Conservation (phyloP, 768 basidiomycete species). For the Scleroderma citrinum region DNA sequence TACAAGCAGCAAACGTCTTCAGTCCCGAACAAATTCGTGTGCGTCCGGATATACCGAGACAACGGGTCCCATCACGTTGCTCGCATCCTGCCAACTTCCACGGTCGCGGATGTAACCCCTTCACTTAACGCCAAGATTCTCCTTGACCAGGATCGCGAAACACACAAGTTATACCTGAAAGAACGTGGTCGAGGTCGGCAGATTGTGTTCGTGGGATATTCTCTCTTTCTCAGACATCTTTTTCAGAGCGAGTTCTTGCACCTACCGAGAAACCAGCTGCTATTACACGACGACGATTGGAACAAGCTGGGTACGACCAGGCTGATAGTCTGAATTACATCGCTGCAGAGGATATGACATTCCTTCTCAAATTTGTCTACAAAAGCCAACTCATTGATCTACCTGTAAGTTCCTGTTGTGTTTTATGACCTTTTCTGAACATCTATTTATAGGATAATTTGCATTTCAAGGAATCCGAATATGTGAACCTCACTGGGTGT, state of each 20-base stretch:
- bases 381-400: constrained; percentile 68
- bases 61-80: constrained; percentile 71
- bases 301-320: constrained; percentile 84
- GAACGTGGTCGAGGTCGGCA: constrained; percentile 68
- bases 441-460: constrained; percentile 45
- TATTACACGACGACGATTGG: constrained; percentile 76
- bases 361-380: constrained; percentile 87
- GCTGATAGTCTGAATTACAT: constrained; percentile 75
- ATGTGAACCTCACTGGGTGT: constrained; percentile 75
- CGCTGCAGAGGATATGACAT: constrained; percentile 72
- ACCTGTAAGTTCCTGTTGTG: constrained; percentile 38
- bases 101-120: constrained; percentile 60
- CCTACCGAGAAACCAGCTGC: constrained; percentile 78
- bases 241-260: constrained; percentile 74
- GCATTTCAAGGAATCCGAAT: constrained; percentile 62
- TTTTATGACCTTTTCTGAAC: neutral
- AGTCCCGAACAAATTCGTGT: constrained; percentile 31
- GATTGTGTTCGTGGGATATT: neutral
- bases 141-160: constrained; percentile 44
- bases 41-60: constrained; percentile 72
- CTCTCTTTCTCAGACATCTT: neutral
- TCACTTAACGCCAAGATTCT: constrained; percentile 56
- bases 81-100: constrained; percentile 54
- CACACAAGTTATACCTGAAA: constrained; percentile 66
- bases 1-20: constrained; percentile 13